Evolutionary conservation across 192 early-diverging fungal genomes (phyloP).

Genomic region (Spizellomyces punctatus): DNA sequence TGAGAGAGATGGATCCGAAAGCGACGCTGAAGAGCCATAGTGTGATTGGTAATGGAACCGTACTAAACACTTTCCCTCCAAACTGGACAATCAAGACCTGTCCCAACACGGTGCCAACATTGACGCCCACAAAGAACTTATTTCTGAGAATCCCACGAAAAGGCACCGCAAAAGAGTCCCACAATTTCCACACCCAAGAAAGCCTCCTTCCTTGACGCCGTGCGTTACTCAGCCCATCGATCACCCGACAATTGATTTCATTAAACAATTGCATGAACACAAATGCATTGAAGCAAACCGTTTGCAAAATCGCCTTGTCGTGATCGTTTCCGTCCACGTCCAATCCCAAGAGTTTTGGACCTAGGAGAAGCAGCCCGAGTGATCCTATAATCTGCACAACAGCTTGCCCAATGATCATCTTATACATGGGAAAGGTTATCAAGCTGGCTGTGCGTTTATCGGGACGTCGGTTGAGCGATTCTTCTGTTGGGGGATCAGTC

Average conservation of each 20-base stretch:
- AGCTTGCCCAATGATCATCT: constrained; percentile 86
- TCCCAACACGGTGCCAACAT: constrained; percentile 67
- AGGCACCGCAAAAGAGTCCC: neutral
- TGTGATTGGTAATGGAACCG: constrained; percentile 51
- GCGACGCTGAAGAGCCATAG: constrained; percentile 83
- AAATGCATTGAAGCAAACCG: constrained; percentile 90
- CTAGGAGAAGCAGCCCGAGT: constrained; percentile 56
- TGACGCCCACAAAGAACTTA: constrained; percentile 76
- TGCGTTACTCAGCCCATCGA: constrained; percentile 79
- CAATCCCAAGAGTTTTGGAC: neutral
- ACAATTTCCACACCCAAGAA: neutral
- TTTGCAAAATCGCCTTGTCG: constrained; percentile 21
- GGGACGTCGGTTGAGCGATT: constrained; percentile 70
- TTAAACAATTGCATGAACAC: constrained; percentile 95
- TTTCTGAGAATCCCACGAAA: constrained; percentile 79
- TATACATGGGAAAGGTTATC: constrained; percentile 87
- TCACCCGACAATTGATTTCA: constrained; percentile 86
- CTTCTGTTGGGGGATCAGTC: constrained; percentile 87
- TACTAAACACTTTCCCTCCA: constrained; percentile 79
- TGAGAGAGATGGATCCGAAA: constrained; percentile 74
- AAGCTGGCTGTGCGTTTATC: constrained; percentile 59
- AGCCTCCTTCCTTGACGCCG: neutral
- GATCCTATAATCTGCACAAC: constrained; percentile 73
- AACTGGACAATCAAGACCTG: constrained; percentile 89
- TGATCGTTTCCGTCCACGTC: constrained; percentile 13